Evolutionary conservation across 192 early-diverging fungal genomes (phyloP), one percentile per base, ranked within the genome.

Genomic region (Coemansia sp.): DNA sequence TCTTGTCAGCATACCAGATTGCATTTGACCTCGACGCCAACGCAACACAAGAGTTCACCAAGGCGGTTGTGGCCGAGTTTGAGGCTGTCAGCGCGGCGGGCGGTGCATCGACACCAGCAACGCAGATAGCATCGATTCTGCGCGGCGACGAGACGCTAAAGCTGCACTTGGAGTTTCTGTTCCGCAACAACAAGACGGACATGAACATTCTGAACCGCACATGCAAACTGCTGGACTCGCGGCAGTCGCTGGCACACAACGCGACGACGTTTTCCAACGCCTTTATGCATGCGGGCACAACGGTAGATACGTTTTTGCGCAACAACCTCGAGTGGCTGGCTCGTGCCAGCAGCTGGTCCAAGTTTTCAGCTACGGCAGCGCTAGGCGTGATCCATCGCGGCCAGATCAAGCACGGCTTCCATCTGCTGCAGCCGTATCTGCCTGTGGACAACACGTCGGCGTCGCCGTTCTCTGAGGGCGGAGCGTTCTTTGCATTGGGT

Each of bases 341-440:
- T 51, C 88, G 96, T 57, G 94, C 96, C 43, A 97, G 90, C 31
- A 97, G 97, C 85, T 99, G 97, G 97, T 90, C 95, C 23, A 99
- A 99, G 82, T 99, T 99, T 77, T 92, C 93, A 57, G 97, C 96
- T 2, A 98, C 96, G 3, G 97, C 97, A 11, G 92, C 94, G 12
- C 75, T 99, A 45, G 97, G 97, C 59, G 95, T 98, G 10, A 97
- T 99, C 66, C 97, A 99, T 82, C 93, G 91, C 82, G 96, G 96
- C n/a, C 96, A 99, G 64, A 77, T 96, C 47, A 85, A 87, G 21
- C 90, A 94, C 50, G 90, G 91, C 1, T 87, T 91, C 72, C 82
- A 82, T 11, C 75, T 99, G 38, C 77, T 99, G 53, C 86, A 87
- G 37, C 97, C 95, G 49, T 99, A 99, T 69, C 87, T 99, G 29